Evolutionary conservation across 192 early-diverging fungal genomes (phyloP).

Genomic region (Entomortierella chlamydospora): DNA sequence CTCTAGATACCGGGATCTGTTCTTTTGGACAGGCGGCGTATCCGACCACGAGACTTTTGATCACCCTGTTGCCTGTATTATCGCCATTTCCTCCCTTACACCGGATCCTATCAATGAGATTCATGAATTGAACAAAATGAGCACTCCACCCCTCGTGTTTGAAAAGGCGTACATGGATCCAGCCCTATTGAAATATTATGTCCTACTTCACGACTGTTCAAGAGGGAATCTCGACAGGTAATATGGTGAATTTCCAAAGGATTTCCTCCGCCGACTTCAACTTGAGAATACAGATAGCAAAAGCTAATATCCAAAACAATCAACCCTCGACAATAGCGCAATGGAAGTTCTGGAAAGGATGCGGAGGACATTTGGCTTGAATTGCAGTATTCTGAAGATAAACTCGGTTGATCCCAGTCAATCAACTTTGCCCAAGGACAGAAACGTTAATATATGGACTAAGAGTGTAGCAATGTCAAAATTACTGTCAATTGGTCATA

Average conservation of each 20-base stretch:
- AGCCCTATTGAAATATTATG: conserved; percentile 81
- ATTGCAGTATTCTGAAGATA: conserved; percentile 69
- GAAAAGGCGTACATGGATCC: conserved; percentile 83
- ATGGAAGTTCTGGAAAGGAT: conserved; percentile 69
- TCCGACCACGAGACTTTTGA: conserved; percentile 95
- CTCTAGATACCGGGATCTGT: conserved; percentile 72
- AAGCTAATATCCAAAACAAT: background rate
- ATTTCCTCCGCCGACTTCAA: background rate
- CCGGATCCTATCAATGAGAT: conserved; percentile 82
- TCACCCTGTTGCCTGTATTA: conserved; percentile 92
- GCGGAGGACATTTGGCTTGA: conserved; percentile 73
- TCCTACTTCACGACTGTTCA: conserved; percentile 87
- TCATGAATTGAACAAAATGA: conserved; percentile 64
- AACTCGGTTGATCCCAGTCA: conserved; percentile 61
- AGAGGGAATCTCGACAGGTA: conserved; percentile 65
- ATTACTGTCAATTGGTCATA: conserved; percentile 23
- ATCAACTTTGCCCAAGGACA: conserved; percentile 23
- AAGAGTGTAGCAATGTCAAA: conserved; percentile 51
- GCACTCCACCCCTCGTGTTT: conserved; percentile 65
- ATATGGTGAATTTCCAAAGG: background rate
- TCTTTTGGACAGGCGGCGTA: conserved; percentile 71
- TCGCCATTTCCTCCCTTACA: conserved; percentile 71
- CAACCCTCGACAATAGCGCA: conserved; percentile 56
- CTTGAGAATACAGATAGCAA: background rate
- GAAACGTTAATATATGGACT: conserved; percentile 60